Percentiles rank a stretch among this genome's conserved stretches.
phyloP scores from a whole-genome alignment of 495 filamentous ascomycete genomes.

The Lindgomyces ingoldianus region DNA sequence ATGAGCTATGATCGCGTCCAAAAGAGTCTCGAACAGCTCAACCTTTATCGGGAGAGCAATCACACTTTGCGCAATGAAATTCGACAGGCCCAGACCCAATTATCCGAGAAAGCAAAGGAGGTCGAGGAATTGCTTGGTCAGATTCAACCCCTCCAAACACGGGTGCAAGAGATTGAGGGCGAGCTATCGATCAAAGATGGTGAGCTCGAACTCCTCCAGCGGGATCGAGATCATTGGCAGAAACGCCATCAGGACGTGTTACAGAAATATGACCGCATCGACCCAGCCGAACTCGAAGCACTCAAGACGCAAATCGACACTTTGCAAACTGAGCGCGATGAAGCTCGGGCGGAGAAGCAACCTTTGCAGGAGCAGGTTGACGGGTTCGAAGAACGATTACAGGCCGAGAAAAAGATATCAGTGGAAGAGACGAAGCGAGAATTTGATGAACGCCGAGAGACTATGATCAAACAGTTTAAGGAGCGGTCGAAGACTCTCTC shows the following conservation, averaged over 20 bases:
- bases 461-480: slow-evolving; percentile 62
- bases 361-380: slow-evolving; percentile 49
- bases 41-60: slow-evolving; percentile 87
- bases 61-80: slow-evolving; percentile 85
- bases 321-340: slow-evolving; percentile 71
- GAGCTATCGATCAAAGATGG: slow-evolving; percentile 76
- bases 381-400: slow-evolving; percentile 55
- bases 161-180: slow-evolving; percentile 75
- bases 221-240: slow-evolving; percentile 88
- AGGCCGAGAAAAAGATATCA: slow-evolving; percentile 39
- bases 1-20: slow-evolving; percentile 83
- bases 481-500: slow-evolving; percentile 53
- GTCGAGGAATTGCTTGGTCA: slow-evolving; percentile 71
- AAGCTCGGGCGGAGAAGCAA: slow-evolving; percentile 49
- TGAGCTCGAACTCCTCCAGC: slow-evolving; percentile 80
- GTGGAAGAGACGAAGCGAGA: slow-evolving; percentile 29
- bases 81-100: slow-evolving; percentile 70
- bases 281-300: slow-evolving; percentile 85
- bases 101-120: slow-evolving; percentile 71
- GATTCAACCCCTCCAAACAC: slow-evolving; percentile 79
- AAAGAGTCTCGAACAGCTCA: slow-evolving; percentile 91
- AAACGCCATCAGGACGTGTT: slow-evolving; percentile 92
- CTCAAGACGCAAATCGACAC: slow-evolving; percentile 68
- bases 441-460: slow-evolving; percentile 49
- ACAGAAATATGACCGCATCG: slow-evolving; percentile 91